Base-by-base conservation (phyloP, 495 filamentous ascomycete genomes). In the Aspergillus conjunctus region DNA sequence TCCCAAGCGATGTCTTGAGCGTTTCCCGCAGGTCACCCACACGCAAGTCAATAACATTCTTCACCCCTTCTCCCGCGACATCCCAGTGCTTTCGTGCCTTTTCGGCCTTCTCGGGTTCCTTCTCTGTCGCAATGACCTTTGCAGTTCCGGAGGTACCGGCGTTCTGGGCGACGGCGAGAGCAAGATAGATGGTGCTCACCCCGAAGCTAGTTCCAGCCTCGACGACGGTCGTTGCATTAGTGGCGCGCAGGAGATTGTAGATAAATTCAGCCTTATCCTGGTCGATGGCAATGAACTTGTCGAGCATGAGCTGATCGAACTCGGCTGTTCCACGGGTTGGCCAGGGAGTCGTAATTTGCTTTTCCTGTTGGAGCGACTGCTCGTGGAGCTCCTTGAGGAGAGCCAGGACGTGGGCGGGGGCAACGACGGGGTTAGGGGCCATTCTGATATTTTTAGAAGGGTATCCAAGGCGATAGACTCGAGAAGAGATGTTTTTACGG, bases 131-230 rank as follows among this genome's bases (percentile, higher is more conserved):
- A 54, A 85, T 78, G 0, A 85, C 81, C 32, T 68, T 73, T 6
- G 77, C 80, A 3, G 59, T 32, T 3, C 57, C 63, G 1, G 64
- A 64, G 12, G 39, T 54, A 0, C 62, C 64, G 9, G 58, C 63
- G 14, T 51, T 72, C 60, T 76, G 67, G 0, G 69, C 72, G 7
- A 83, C 73, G 0, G 82, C 83, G 9, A 86, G 68, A 7, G 79
- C 79, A 7, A 86, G 74, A 45, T 84, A 85, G 56, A 86, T 85
- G 0, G 82, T 85, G 58, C 76, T 80, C 12, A 86, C 81, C 7
- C 83, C 83, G 56, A 80, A 85, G 54, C 77, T 81, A 9, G 83
- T 85, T 4, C 83, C 83, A 0, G 77, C 80, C 56, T 85, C 83
- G 37, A 85, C 77, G 32, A 83, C 62, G 54, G 75, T 79, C 10